Conservation (phyloP, 2,329 filamentous ascomycete genomes). For the Talaromyces marneffei region DNA sequence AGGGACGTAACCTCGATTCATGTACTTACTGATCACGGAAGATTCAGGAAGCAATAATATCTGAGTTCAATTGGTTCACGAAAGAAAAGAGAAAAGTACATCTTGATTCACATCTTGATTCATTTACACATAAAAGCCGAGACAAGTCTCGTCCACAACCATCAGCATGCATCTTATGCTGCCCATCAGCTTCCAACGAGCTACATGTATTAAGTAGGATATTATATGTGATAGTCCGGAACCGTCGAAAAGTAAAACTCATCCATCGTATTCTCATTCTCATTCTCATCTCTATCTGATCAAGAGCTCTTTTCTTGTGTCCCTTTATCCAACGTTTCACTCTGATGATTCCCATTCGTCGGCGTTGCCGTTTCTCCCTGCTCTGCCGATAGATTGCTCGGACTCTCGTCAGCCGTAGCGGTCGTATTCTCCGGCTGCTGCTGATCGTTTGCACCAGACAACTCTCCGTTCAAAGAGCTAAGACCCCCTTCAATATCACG, state of each 20-base stretch:
- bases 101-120: background rate
- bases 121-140: background rate
- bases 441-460: constrained; percentile 43
- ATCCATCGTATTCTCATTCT: constrained; percentile 4
- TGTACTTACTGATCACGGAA: background rate
- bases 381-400: background rate
- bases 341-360: constrained; percentile 1
- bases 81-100: background rate
- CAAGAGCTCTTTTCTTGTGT: background rate
- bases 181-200: background rate
- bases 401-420: background rate
- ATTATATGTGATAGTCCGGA: background rate
- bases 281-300: background rate
- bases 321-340: background rate
- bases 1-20: background rate
- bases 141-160: background rate
- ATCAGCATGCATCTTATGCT: background rate
- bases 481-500: constrained; percentile 90
- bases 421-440: constrained; percentile 29
- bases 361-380: background rate
- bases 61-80: background rate
- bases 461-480: constrained; percentile 59
- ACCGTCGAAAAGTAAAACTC: background rate
- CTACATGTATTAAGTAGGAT: background rate
- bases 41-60: background rate